Evolutionary conservation across 805 yeast species (phyloP).

Genomic region (Schwanniomyces vanrijiae): DNA sequence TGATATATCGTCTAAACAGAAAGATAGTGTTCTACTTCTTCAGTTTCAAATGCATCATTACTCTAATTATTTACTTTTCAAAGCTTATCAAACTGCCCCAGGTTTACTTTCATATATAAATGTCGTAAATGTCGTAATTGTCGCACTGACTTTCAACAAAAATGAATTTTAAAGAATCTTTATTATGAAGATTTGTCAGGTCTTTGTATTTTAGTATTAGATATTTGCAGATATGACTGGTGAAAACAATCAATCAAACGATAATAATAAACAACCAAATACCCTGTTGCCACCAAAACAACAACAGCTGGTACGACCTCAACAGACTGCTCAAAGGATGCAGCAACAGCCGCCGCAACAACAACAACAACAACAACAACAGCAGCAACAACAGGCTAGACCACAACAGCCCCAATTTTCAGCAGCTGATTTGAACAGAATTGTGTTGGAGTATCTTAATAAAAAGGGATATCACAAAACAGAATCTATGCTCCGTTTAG

Average conservation of each 20-base stretch:
- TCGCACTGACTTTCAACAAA: not conserved
- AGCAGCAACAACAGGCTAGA: constrained; percentile 12
- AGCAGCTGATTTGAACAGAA: constrained; percentile 85
- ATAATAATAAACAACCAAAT: constrained; percentile 3
- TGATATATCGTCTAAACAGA: no score
- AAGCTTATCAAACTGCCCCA: no score
- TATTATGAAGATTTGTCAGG: not conserved
- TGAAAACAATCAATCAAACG: constrained; percentile 10
- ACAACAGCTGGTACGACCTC: constrained; percentile 7
- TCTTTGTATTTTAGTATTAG: not conserved
- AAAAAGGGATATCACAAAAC: constrained; percentile 94
- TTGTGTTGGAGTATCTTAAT: constrained; percentile 87
- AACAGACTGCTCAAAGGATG: constrained; percentile 7
- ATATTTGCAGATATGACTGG: constrained; percentile 5
- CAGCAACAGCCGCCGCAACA: constrained; percentile 4
- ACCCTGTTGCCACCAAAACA: constrained; percentile 2
- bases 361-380: constrained; percentile 5
- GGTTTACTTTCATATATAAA: no score
- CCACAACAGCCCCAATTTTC: constrained; percentile 52
- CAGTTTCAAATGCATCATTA: no score
- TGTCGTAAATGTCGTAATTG: not conserved
- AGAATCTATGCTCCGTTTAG: constrained; percentile 90
- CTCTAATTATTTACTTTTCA: no score
- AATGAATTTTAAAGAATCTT: not conserved
- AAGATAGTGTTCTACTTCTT: no score